Percentiles rank a stretch among this genome's conserved stretches.
Evolutionary conservation across 345 rosid genomes (phyloP).

Genomic region (Populus deltoides): DNA sequence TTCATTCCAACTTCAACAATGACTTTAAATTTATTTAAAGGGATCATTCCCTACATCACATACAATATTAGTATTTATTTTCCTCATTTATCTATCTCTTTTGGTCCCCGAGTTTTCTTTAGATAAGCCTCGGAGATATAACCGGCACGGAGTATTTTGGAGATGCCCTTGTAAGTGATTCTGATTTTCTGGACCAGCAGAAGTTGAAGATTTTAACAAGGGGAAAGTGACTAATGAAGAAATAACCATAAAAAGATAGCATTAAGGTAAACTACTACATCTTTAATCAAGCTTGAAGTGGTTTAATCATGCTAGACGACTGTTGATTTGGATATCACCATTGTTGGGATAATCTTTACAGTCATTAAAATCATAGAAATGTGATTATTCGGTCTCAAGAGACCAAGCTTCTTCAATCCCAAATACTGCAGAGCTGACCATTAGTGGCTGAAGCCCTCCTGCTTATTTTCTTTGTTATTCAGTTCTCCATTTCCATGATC

Average conservation of each 20-base stretch:
- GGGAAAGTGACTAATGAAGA: too few species aligned
- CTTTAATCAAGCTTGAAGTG: not conserved
- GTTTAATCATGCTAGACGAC: not conserved
- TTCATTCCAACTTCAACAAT: too few species aligned
- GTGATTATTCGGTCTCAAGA: not conserved
- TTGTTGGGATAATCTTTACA: not conserved
- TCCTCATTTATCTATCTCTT: too few species aligned
- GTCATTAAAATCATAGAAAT: not conserved
- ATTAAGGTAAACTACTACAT: too few species aligned
- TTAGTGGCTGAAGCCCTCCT: not conserved
- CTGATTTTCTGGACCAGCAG: not conserved
- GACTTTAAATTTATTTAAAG: too few species aligned
- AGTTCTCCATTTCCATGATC: too few species aligned
- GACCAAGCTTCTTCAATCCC: not conserved
- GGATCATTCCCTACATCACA: too few species aligned
- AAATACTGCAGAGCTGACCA: not conserved
- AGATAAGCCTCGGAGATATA: not conserved
- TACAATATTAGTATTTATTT: too few species aligned
- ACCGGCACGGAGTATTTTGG: not conserved
- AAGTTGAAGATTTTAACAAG: not conserved
- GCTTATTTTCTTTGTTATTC: not conserved
- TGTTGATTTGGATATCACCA: not conserved
- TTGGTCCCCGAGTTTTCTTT: too few species aligned
- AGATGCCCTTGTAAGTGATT: not conserved
- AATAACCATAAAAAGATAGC: too few species aligned